phyloP scores from a whole-genome alignment of 2,329 filamentous ascomycete species.

The Rutstroemia sp. region DNA sequence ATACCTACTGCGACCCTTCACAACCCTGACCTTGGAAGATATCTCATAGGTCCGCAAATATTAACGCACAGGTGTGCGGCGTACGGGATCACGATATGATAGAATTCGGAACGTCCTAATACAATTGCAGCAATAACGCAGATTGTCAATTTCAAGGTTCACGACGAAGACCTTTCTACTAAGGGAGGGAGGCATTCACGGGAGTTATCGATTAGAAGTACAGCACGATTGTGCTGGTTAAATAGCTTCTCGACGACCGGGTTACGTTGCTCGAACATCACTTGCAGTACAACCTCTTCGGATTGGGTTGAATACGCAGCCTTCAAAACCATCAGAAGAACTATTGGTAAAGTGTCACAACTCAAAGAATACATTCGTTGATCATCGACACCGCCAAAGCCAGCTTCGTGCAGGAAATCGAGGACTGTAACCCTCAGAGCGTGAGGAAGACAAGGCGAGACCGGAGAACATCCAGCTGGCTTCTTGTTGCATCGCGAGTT shows the following conservation, averaged over 20 bases:
- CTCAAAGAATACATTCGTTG: background rate
- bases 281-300: background rate
- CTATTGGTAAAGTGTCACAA: background rate
- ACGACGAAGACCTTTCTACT: no score
- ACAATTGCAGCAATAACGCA: background rate
- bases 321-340: background rate
- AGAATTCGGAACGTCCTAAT: background rate
- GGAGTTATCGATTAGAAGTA: no score
- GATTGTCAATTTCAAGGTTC: background rate
- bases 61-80: no score
- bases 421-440: background rate
- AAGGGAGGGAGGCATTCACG: no score
- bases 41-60: background rate
- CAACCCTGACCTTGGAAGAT: conserved; percentile 2
- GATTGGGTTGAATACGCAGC: no score
- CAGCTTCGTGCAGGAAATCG: background rate
- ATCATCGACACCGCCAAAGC: background rate
- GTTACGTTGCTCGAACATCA: background rate
- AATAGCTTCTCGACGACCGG: no score
- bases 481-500: no score
- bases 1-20: no score
- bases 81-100: background rate
- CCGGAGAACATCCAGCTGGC: background rate
- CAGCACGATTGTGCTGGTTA: no score
- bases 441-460: background rate